Conservation (phyloP, 2,329 filamentous ascomycete species). For the Curvularia sp. region DNA sequence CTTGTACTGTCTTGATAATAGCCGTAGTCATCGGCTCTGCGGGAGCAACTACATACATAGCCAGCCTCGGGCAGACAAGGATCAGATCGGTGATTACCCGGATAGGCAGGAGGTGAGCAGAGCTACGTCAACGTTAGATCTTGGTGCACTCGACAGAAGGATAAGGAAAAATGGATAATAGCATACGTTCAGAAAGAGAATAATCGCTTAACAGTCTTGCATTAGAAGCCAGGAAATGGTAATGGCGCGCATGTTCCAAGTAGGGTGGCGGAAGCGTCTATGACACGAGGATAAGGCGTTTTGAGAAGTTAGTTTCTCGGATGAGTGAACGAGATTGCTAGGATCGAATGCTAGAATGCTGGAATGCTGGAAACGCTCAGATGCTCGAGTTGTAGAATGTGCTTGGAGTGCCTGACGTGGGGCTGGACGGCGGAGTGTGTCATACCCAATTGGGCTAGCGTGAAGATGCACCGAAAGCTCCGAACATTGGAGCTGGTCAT, state of each 20-base stretch:
- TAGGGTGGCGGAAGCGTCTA: background rate
- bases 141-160: background rate
- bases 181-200: background rate
- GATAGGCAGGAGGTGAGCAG: conserved; percentile 36
- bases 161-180: conserved; percentile 3
- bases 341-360: background rate
- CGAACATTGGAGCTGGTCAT: conserved; percentile 24
- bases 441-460: conserved; percentile 5
- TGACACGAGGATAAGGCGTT: background rate
- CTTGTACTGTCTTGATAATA: conserved; percentile 16
- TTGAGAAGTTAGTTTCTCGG: background rate
- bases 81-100: conserved; percentile 35
- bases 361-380: background rate
- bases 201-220: background rate
- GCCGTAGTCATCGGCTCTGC: conserved; percentile 34
- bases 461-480: conserved; percentile 22
- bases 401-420: too few species aligned
- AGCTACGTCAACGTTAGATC: conserved; percentile 7
- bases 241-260: background rate
- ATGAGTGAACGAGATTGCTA: background rate
- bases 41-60: conserved; percentile 18
- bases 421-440: background rate
- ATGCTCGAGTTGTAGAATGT: background rate
- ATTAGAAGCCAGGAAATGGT: background rate
- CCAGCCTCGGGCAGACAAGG: conserved; percentile 24